Base-by-base conservation (phyloP, 192 early-diverging fungal genomes). In the Podila horticola region DNA sequence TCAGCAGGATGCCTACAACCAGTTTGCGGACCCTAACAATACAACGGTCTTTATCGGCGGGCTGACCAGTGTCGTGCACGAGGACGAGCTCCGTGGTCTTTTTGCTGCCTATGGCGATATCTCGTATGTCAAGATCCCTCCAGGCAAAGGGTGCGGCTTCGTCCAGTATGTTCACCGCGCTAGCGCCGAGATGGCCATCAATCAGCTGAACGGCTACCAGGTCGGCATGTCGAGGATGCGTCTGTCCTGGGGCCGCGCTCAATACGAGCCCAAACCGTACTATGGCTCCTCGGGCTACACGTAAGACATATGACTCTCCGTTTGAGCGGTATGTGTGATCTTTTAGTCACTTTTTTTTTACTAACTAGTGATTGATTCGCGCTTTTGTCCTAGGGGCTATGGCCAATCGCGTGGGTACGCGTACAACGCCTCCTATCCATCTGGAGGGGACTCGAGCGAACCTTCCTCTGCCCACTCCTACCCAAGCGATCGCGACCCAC, bases 31-130 rank as follows among this genome's bases (percentile, higher is more conserved):
- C 75, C 95, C 95, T 36, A 92, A 88, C 82, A 98, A 98, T 85
- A 98, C 97, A 1, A 99, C 98, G 5, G 95, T 99, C n/a, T 99
- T 99, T 88, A 95, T 99, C 28, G 98, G 98, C 33, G 97, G 97
- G 12, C 83, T 99, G 36, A 92, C 89, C 52, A 87, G 93, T 50
- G 84, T 90, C 9, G 91, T 94, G 11, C 87, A 88, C 52, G 97
- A 98, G 73, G 94, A 96, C 60, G 96, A 98, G 67, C 88, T 99
- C 62, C 69, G 81, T 50, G 71, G 87, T 10, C 88, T 91, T 61
- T 99, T 99, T 84, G 82, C 88, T 8, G 87, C 88, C 17, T 97
- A 94, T 86, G 98, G 98, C 41, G 95, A 95, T 24, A 97, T 99
- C 63, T 89, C 89, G 0, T 95, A 97, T 87, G 93, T 95, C 74